These are phyloP conservation scores for Narthecium ossifragum DNA, from an alignment of 106 monocot genomes.

Conservation along the genomic window DNA sequence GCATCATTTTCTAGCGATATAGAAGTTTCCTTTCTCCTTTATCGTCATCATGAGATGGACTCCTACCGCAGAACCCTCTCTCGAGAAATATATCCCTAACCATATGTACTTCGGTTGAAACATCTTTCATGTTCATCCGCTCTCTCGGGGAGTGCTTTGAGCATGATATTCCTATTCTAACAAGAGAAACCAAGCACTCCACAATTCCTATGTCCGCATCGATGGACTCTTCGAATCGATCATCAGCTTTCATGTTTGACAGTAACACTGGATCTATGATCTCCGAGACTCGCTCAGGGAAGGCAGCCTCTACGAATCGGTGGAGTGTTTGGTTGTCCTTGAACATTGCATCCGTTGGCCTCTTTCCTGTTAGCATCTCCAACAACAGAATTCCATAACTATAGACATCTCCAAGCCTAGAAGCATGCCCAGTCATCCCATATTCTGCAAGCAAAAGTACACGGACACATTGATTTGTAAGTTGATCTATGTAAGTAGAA, in stretches of 20 bases:
- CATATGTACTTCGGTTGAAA: no score
- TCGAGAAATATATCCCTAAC: no score
- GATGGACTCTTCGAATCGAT: background rate
- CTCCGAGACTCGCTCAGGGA: background rate
- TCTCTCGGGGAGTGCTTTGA: slow-evolving; percentile 7
- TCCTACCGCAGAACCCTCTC: no score
- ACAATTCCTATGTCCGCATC: background rate
- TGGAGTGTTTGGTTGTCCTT: slow-evolving; percentile 1
- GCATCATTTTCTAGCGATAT: no score
- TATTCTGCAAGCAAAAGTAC: slow-evolving; percentile 5
- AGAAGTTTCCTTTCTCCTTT: no score
- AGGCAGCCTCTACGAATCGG: background rate
- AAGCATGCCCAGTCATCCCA: background rate
- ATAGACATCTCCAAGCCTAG: slow-evolving; percentile 10
- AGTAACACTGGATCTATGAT: background rate
- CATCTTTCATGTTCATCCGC: slow-evolving; percentile 1
- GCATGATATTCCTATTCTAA: background rate
- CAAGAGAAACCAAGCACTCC: background rate
- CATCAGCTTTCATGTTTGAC: background rate
- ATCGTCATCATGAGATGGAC: no score
- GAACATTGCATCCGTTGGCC: slow-evolving; percentile 2
- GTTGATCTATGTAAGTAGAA: background rate
- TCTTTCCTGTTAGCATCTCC: slow-evolving; percentile 18
- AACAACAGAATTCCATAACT: slow-evolving; percentile 11
- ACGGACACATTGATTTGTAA: background rate